These are phyloP conservation scores for Aspergillus funiculosus DNA, from an alignment of 495 filamentous ascomycete genomes.

Conservation along the genomic window DNA sequence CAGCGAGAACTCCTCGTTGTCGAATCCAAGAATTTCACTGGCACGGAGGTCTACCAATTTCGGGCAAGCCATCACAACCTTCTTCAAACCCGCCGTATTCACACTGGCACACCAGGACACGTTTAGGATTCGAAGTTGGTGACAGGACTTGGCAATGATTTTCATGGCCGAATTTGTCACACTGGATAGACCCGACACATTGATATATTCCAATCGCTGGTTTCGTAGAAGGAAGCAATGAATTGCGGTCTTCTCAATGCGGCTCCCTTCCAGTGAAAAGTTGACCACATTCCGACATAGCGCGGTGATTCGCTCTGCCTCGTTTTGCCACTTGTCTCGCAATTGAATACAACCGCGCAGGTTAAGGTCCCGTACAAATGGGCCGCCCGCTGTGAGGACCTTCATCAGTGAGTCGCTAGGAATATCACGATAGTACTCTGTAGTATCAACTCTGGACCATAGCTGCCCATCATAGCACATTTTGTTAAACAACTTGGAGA, in stretches of 20 bases:
- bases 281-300: slow-evolving; percentile 82
- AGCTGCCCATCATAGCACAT: slow-evolving; percentile 95
- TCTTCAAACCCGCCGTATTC: slow-evolving; percentile 72
- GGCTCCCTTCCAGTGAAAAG: slow-evolving; percentile 81
- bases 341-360: slow-evolving; percentile 72
- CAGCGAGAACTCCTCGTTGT: slow-evolving; percentile 60
- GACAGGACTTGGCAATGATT: slow-evolving; percentile 79
- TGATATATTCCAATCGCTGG: slow-evolving; percentile 68
- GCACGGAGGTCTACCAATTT: slow-evolving; percentile 74
- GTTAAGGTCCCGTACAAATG: slow-evolving; percentile 88
- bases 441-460: slow-evolving; percentile 78
- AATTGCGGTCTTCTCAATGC: slow-evolving; percentile 71
- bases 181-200: slow-evolving; percentile 70
- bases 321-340: slow-evolving; percentile 68
- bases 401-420: slow-evolving; percentile 75
- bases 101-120: slow-evolving; percentile 87
- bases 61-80: slow-evolving; percentile 64
- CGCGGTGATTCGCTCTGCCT: slow-evolving; percentile 61
- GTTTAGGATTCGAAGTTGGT: slow-evolving; percentile 73
- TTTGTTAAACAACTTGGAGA: slow-evolving; percentile 74
- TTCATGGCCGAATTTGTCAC: slow-evolving; percentile 83
- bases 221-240: slow-evolving; percentile 78
- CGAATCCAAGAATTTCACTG: slow-evolving; percentile 75
- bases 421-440: slow-evolving; percentile 82
- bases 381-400: slow-evolving; percentile 77